A percentile compares a stretch with the other conserved stretches of the same genome.
Evolutionary conservation across 176 grass and related monocot genomes (phyloP).

Genomic region (Canna indica): DNA sequence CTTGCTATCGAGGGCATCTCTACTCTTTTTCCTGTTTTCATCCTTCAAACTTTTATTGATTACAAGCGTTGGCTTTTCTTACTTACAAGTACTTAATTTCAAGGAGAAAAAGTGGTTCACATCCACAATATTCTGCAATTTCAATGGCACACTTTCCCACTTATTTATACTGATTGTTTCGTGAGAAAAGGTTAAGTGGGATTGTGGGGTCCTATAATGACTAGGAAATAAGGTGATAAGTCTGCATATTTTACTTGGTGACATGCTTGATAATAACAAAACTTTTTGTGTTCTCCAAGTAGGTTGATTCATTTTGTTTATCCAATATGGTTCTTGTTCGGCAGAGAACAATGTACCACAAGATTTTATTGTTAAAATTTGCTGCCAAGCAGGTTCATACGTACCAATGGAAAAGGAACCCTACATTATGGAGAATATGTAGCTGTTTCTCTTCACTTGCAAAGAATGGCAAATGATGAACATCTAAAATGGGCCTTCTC

Average conservation of each 20-base stretch:
- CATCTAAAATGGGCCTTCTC: conserved; percentile 75
- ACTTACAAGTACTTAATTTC: too few species aligned
- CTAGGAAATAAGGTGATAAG: background rate
- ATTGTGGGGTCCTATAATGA: background rate
- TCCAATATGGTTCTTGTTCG: background rate
- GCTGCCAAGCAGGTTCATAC: conserved; percentile 68
- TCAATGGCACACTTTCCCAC: background rate
- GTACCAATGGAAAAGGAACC: conserved; percentile 58
- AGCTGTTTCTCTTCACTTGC: conserved; percentile 88
- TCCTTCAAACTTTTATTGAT: background rate
- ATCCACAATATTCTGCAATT: too few species aligned
- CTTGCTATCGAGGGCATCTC: too few species aligned
- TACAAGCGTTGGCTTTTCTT: background rate
- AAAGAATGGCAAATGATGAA: conserved; percentile 90
- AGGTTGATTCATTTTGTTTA: background rate
- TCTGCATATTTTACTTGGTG: background rate
- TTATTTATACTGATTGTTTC: background rate
- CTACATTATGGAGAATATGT: conserved; percentile 82
- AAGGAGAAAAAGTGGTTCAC: too few species aligned
- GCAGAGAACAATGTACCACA: background rate
- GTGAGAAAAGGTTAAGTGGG: background rate
- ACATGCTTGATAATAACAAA: background rate
- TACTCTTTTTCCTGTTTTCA: background rate
- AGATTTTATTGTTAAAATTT: conserved; percentile 22
- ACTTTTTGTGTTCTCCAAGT: background rate